A percentile compares a stretch with the other conserved stretches of the same genome.
Evolutionary conservation across 768 basidiomycete genomes (phyloP).

Genomic region (Gloeopeniophorella convolvens): DNA sequence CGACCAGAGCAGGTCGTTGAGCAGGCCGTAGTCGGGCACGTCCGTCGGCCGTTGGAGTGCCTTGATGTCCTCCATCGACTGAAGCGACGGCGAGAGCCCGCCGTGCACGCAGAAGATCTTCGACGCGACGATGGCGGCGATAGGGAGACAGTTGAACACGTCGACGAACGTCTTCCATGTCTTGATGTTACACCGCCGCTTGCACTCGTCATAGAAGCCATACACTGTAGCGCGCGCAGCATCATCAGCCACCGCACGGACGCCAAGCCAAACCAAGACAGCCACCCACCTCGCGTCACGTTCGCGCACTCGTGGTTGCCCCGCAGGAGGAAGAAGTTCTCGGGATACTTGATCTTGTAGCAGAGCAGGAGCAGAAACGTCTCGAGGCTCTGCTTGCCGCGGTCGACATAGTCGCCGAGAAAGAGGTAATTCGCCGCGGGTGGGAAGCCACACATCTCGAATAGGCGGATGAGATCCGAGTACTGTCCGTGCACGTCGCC

Average conservation of each 20-base stretch:
- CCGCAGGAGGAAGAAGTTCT: slow-evolving; percentile 96
- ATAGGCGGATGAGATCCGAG: slow-evolving; percentile 94
- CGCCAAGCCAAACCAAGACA: background rate
- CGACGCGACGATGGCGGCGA: slow-evolving; percentile 96
- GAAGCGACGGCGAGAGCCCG: slow-evolving; percentile 86
- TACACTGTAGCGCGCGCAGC: slow-evolving; percentile 79
- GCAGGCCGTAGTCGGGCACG: slow-evolving; percentile 94
- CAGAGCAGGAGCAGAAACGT: slow-evolving; percentile 94
- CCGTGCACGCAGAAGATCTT: slow-evolving; percentile 99
- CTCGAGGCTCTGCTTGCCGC: slow-evolving; percentile 97
- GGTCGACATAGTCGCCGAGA: slow-evolving; percentile 97
- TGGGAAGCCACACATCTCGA: slow-evolving; percentile 99
- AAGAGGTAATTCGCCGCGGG: slow-evolving; percentile 97
- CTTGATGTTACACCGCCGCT: slow-evolving; percentile 98
- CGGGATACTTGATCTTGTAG: slow-evolving; percentile 99
- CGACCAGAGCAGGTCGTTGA: slow-evolving; percentile 97
- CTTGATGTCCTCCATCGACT: slow-evolving; percentile 98
- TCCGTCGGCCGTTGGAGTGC: slow-evolving; percentile 97
- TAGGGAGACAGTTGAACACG: slow-evolving; percentile 98
- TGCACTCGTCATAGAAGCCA: slow-evolving; percentile 99
- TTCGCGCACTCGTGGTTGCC: slow-evolving; percentile 99
- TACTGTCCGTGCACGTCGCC: slow-evolving; percentile 99
- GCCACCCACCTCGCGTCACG: slow-evolving; percentile 84
- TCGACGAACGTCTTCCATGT: slow-evolving; percentile 99
- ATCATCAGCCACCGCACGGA: slow-evolving; percentile 10